Evolutionary conservation across 2,329 filamentous ascomycete genomes (phyloP), one percentile per base, ranked within the genome.

Genomic region (Blastomyces silverae): DNA sequence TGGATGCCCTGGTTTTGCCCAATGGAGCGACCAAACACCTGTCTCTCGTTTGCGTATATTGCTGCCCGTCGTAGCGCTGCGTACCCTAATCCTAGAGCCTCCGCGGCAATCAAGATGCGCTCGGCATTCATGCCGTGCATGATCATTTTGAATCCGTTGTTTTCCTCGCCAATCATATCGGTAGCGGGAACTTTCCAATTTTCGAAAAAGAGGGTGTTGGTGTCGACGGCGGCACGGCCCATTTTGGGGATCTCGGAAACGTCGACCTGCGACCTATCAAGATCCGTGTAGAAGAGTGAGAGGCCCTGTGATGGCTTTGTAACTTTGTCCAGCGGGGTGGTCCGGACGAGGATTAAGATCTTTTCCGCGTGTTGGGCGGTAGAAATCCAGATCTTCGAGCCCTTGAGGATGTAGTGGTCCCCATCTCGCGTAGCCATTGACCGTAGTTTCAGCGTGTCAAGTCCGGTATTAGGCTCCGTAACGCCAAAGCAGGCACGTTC

Each of bases 401-500:
- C 92, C 57, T 87, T 91, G 42, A 96, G 79, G 58, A 87, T 84
- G 71, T 88, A 89, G 75, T 91, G 90, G 58, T 77, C 72, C 0
- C 75, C 74, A n/a, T 75, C 70, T 1, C 91, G 91, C 5, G 89
- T 91, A 81, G 96, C 91, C 91, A 96, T 92, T 48, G 89, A 90
- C 64, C 78, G 74, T 25, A 81, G 64, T 42, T 75, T 76, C 17
- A 91, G 91, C 5, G 92, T 92, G 74, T 96, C 92, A 65, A 90
- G 94, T 65, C 92, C 92, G 75, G 96, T 92, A 76, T 96, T 95
- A 64, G 92, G 92, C 77, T 96, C 92, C 1, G 92, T 96, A 71
- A 96, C 78, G 28, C 92, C 92, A 78, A 96, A 96, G 69, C 89
- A 92, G 50, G 92, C 92, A 2, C 95, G 78, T 4, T 93, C 77